phyloP scores from a whole-genome alignment of 1,284 basidiomycete genomes.

The Rhodotorula glutinis region DNA sequence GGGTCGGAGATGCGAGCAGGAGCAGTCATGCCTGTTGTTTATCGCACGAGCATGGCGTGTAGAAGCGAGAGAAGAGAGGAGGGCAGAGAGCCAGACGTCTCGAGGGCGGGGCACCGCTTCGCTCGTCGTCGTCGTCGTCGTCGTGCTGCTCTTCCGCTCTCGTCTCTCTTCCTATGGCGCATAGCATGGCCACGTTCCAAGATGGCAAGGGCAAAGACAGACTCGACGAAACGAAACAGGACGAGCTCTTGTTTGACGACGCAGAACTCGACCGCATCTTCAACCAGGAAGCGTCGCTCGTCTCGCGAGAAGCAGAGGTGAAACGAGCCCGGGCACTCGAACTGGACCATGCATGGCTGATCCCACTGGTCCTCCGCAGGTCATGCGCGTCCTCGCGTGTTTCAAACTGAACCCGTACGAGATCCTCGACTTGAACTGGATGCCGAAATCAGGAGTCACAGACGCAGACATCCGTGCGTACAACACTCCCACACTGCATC shows the following conservation, averaged over 20 bases:
- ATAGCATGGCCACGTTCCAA: too few relatives aligned
- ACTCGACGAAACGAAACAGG: not conserved
- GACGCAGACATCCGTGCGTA: conserved; percentile 51
- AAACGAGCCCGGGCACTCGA: not conserved
- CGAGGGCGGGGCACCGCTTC: too few relatives aligned
- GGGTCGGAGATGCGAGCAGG: not conserved
- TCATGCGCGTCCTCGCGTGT: conserved; percentile 53
- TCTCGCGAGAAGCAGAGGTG: conserved; percentile 37
- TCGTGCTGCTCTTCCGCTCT: too few relatives aligned
- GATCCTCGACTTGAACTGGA: conserved; percentile 54
- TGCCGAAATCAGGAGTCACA: conserved; percentile 40
- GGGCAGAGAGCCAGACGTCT: too few relatives aligned
- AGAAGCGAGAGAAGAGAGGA: too few relatives aligned
- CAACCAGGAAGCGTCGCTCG: conserved; percentile 34
- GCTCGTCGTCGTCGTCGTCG: too few relatives aligned
- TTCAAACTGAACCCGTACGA: conserved; percentile 60
- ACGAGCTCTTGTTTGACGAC: conserved; percentile 19
- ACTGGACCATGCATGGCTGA: too few relatives aligned
- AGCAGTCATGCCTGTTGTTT: too few relatives aligned
- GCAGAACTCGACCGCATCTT: conserved; percentile 39
- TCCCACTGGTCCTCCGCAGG: conserved; percentile 44
- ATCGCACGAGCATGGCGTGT: too few relatives aligned
- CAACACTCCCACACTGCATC: too few relatives aligned
- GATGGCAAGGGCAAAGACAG: not conserved
- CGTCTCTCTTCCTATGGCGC: too few relatives aligned